Base-by-base conservation (phyloP, 441 rosid species). In the Corymbia calophylla region DNA sequence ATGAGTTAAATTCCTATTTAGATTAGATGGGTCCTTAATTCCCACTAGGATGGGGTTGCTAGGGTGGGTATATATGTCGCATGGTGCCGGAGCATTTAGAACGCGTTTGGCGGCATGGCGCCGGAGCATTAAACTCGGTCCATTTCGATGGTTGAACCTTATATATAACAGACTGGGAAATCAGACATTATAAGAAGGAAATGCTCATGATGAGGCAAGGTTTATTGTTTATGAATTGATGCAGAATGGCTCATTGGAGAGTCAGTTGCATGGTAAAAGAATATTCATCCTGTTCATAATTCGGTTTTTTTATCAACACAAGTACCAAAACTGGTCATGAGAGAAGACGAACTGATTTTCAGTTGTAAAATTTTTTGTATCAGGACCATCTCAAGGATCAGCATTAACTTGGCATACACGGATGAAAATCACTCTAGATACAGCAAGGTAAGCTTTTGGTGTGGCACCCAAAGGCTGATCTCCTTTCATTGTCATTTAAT, bases 351-450 rank as follows among this genome's bases (percentile, higher is more conserved):
- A 56, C 9, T 77, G 84, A 25, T 23, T 44, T 44, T 44, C 84
- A 23, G 9, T 44, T 51, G 54, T 49, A 86, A 29, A 56, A 39
- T 18, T 90, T 87, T 55, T 48, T 82, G 39, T 80, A 88, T 86
- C 88, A 97, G 99, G 99, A 89, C 91, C 97, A 90, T 95, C 99
- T 90, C 93, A 53, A 5, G 98, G 99, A 88, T 96, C 97, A 23
- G 92, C 92, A 18, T 93, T 97, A 93, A 95, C 95, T 60, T 97
- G 99, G 99, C 91, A 94, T 90, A 95, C 91, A 96, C 90, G 99
- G 92, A 93, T 97, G 96, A 97, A 97, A 91, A 94, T 97, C 90
- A 98, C 99, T 86, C 96, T 97, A 58, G 98, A 97, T 89, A 93
- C 93, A 73, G 95, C 99, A 44, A 96, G 97, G 99, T 97, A 88